These are phyloP conservation scores for Cladophialophora exuberans DNA, from an alignment of 2,329 filamentous ascomycete species.

Conservation along the genomic window DNA sequence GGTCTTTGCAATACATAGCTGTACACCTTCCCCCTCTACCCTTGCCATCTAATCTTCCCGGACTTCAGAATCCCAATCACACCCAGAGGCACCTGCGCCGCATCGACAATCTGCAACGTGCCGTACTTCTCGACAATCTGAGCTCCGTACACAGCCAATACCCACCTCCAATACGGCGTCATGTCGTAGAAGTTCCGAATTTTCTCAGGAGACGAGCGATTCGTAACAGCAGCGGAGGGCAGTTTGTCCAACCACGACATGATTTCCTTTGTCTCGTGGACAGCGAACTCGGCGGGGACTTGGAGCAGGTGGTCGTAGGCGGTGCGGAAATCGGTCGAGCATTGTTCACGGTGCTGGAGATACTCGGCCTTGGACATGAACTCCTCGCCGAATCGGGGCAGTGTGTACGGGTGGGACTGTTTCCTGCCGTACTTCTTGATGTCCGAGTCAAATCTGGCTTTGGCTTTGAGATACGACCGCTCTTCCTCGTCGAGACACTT, in stretches of 20 bases:
- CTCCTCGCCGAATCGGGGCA: conserved; percentile 20
- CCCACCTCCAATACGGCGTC: conserved; percentile 49
- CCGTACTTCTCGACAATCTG: conserved; percentile 48
- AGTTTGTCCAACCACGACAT: conserved; percentile 22
- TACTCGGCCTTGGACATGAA: conserved; percentile 49
- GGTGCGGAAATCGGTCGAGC: conserved; percentile 35
- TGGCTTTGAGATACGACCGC: conserved; percentile 11
- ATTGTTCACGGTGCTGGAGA: conserved; percentile 40
- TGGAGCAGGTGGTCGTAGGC: conserved; percentile 41
- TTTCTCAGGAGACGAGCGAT: conserved; percentile 16
- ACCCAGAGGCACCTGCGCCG: conserved; percentile 46
- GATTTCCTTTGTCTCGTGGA: conserved; percentile 38
- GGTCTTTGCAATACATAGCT: no score
- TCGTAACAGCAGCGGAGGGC: neutral
- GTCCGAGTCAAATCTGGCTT: conserved; percentile 4
- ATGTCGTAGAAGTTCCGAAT: conserved; percentile 39
- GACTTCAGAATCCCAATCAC: conserved; percentile 48
- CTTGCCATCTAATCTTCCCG: conserved; percentile 47
- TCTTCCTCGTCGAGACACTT: conserved; percentile 50
- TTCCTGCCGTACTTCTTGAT: neutral
- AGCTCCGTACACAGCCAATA: conserved; percentile 44
- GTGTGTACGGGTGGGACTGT: neutral
- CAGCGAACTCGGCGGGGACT: conserved; percentile 39
- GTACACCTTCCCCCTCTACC: no score
- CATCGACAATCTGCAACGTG: conserved; percentile 44